Evolutionary conservation across 2,329 filamentous ascomycete genomes (phyloP), one percentile per base, ranked within the genome.

Genomic region (Fusarium miscanthi): DNA sequence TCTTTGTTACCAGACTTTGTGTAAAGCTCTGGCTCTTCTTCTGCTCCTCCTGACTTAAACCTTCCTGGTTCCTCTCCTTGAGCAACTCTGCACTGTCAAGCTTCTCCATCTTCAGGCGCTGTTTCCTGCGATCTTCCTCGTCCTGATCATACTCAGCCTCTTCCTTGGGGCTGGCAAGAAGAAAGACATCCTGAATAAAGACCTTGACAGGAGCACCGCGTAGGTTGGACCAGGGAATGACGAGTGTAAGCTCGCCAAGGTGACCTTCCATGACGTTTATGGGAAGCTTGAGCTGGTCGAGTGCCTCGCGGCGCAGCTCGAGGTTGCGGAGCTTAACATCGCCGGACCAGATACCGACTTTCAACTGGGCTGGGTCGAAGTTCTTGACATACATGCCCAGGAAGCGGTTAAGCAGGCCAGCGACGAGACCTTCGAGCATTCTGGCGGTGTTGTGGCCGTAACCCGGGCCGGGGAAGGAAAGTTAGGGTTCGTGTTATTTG

Each of bases 341-440:
- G 77, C 97, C 96, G 27, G 94, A 97, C 96, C 95, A 99, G 79
- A 99, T 99, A 72, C 97, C 96, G 72, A 99, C 95, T 81, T 99
- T 99, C 74, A 99, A 89, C 86, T 99, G 96, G 79, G 94, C 93
- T 60, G 96, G 94, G 83, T 99, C 96, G 82, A 99, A 99, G 84
- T 99, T 98, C 88, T 97, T 95, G 83, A 99, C 95, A 83, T 99
- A 99, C 93, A 98, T 97, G 88, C 96, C 97, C 90, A 99, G 86
- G 85, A 99, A 98, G 86, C 97, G 93, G 87, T 99, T 99, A 78
- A 99, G 92, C 87, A 99, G 88, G 84, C 95, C 97, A 78, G 96
- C 94, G 73, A 98, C 96, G 77, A 99, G 88, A 76, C 95, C 94
- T 89, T 99, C 96, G 85, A 99, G 90, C 96, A 99, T 99, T 79